phyloP scores from a whole-genome alignment of 805 yeast species.

The Candida glaebosa region DNA sequence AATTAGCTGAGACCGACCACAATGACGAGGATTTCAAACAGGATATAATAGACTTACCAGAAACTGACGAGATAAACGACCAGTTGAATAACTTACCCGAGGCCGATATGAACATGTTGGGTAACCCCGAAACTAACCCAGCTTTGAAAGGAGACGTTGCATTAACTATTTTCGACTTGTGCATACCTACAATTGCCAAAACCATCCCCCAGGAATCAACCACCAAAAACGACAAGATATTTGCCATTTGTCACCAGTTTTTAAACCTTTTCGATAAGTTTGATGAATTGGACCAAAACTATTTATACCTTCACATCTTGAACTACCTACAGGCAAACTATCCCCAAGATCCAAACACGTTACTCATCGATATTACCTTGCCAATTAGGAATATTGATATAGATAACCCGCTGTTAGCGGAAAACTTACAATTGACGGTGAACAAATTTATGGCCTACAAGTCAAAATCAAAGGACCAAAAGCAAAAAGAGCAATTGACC shows the following conservation, averaged over 20 bases:
- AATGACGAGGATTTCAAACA: conserved; percentile 32
- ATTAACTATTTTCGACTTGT: conserved; percentile 36
- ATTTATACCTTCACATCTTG: conserved; percentile 64
- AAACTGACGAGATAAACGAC: conserved; percentile 54
- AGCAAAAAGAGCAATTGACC: conserved; percentile 30
- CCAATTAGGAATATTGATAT: conserved; percentile 56
- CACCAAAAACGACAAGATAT: conserved; percentile 36
- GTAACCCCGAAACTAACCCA: conserved; percentile 77
- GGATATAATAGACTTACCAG: conserved; percentile 44
- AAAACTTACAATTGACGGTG: conserved; percentile 62
- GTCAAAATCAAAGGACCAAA: conserved; percentile 33
- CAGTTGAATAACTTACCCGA: conserved; percentile 77
- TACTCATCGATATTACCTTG: conserved; percentile 56
- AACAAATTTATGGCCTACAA: conserved; percentile 66
- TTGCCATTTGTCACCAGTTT: conserved; percentile 38
- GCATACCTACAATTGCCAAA: conserved; percentile 30
- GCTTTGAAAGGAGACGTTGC: conserved; percentile 56
- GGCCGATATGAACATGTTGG: conserved; percentile 79
- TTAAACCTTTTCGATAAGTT: conserved; percentile 66
- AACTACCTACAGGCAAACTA: conserved; percentile 45
- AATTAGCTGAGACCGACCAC: conserved; percentile 28
- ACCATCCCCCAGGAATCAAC: conserved; percentile 20
- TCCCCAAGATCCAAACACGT: conserved; percentile 36
- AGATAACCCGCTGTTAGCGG: conserved; percentile 47
- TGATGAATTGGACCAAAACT: conserved; percentile 61